phyloP scores from a whole-genome alignment of 2,329 filamentous ascomycete species.

The Ophiosphaerella korrae region DNA sequence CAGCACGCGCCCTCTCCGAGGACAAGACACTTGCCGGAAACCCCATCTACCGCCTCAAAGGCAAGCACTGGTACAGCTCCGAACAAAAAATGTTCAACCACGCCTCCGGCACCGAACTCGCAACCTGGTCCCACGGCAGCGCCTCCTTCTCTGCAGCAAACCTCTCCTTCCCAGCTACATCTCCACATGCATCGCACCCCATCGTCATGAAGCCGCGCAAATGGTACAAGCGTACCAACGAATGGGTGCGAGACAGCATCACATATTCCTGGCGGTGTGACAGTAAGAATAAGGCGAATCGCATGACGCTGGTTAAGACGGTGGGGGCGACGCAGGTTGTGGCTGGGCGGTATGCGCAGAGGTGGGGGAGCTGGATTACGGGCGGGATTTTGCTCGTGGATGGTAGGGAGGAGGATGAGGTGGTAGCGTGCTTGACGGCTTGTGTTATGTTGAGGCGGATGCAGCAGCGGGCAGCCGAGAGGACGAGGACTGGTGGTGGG shows the following conservation, averaged over 20 bases:
- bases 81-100: background rate
- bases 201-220: conserved; percentile 3
- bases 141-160: background rate
- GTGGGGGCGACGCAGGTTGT: background rate
- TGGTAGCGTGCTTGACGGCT: background rate
- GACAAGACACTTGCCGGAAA: background rate
- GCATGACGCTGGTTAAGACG: conserved; percentile 7
- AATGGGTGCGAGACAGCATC: conserved; percentile 6
- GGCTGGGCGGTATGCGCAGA: conserved; percentile 4
- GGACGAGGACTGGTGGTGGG: background rate
- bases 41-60: conserved; percentile 3
- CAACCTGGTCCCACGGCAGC: conserved; percentile 4
- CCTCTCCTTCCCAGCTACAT: background rate
- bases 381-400: conserved; percentile 5
- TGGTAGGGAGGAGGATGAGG: conserved; percentile 5
- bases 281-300: conserved; percentile 5
- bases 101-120: background rate
- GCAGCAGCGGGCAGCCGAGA: conserved; percentile 6
- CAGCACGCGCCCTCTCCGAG: conserved; percentile 3
- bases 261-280: conserved; percentile 6
- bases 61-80: conserved; percentile 5
- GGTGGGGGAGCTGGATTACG: conserved; percentile 7
- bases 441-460: conserved; percentile 9
- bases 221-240: conserved; percentile 7
- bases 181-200: conserved; percentile 1